These are phyloP conservation scores for Candida montana DNA, from an alignment of 805 yeast genomes.

Conservation along the genomic window DNA sequence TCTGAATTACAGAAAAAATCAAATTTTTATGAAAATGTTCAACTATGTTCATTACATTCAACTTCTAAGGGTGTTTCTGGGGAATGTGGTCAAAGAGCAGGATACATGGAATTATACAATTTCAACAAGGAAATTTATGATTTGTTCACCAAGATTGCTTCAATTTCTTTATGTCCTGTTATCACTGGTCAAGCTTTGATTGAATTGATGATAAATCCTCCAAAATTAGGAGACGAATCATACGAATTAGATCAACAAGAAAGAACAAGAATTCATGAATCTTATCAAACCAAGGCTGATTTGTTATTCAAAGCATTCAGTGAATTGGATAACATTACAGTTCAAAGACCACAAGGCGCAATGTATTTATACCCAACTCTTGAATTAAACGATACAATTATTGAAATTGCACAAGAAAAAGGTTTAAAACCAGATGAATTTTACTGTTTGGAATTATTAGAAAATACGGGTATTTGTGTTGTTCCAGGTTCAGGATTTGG, in stretches of 20 bases:
- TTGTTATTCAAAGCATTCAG: conserved; percentile 65
- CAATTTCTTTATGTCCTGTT: conserved; percentile 89
- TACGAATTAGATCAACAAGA: conserved; percentile 63
- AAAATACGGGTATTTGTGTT: conserved; percentile 90
- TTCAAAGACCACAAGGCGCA: conserved; percentile 94
- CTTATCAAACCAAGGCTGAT: conserved; percentile 59
- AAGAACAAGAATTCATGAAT: conserved; percentile 52
- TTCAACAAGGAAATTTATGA: conserved; percentile 65
- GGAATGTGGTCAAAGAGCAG: conserved; percentile 99
- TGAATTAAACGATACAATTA: conserved; percentile 57
- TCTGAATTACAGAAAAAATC: conserved; percentile 54
- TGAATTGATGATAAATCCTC: conserved; percentile 93
- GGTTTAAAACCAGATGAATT: conserved; percentile 75
- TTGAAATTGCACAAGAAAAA: conserved; percentile 50
- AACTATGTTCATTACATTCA: conserved; percentile 92
- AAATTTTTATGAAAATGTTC: conserved; percentile 62
- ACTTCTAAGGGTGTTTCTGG: conserved; percentile 97
- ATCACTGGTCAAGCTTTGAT: conserved; percentile 92
- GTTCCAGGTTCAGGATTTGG: conserved; percentile 98
- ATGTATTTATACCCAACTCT: conserved; percentile 93
- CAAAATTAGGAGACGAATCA: conserved; percentile 69
- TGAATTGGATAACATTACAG: conserved; percentile 72
- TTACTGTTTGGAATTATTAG: conserved; percentile 80
- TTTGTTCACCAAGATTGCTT: conserved; percentile 76
- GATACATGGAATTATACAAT: conserved; percentile 92